phyloP scores from a whole-genome alignment of 768 basidiomycete species.

The Heimioporus sp. region DNA sequence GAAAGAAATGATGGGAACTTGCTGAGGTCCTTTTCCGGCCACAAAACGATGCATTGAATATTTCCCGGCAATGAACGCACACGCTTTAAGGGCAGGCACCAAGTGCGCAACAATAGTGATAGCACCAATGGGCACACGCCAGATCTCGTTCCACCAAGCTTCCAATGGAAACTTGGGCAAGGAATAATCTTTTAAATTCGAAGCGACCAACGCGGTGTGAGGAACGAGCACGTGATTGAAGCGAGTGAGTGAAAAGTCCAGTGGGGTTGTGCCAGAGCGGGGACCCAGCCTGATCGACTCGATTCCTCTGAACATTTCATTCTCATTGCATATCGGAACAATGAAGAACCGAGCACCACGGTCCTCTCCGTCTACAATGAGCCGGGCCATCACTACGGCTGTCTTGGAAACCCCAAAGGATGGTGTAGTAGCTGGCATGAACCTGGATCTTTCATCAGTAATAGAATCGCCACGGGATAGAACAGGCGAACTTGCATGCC shows the following conservation, averaged over 20 bases:
- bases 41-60: constrained; percentile 57
- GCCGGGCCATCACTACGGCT: constrained; percentile 54
- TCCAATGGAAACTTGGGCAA: constrained; percentile 34
- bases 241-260: constrained; percentile 56
- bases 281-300: constrained; percentile 48
- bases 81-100: constrained; percentile 52
- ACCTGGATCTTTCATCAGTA: constrained; percentile 33
- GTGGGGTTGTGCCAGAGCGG: constrained; percentile 50
- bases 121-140: constrained; percentile 55
- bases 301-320: constrained; percentile 53
- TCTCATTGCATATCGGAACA: constrained; percentile 52
- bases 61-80: constrained; percentile 53
- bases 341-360: constrained; percentile 53
- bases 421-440: constrained; percentile 59
- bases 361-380: constrained; percentile 52
- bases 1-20: constrained; percentile 57
- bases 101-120: constrained; percentile 49
- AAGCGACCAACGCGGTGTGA: constrained; percentile 46
- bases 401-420: constrained; percentile 52
- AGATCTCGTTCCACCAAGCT: constrained; percentile 56
- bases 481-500: constrained; percentile 49
- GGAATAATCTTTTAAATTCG: constrained; percentile 40
- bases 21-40: constrained; percentile 39
- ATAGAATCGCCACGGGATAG: not conserved
- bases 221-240: constrained; percentile 56